Evolutionary conservation across 2,329 filamentous ascomycete genomes (phyloP), one percentile per base, ranked within the genome.

Genomic region (Ophiognomonia clavigignenti-juglandacearum): DNA sequence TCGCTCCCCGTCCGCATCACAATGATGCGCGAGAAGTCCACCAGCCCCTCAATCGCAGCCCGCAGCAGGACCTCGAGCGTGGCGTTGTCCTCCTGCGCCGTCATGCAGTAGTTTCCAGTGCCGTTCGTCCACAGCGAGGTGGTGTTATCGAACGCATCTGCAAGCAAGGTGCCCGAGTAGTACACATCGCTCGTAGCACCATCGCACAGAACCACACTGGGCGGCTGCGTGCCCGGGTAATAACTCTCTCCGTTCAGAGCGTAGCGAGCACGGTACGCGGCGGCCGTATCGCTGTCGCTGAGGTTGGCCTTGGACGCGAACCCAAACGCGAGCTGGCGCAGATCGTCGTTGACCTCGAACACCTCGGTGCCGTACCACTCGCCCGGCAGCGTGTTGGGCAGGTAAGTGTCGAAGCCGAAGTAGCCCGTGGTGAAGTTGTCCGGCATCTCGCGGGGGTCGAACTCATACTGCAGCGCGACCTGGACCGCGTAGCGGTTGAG

Each of bases 381-480:
- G 37, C 59, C 62, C 0, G 83, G 83, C 52, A 83, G 83, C 38
- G 80, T 61, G 37, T 72, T 63, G 0, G 84, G 81, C 6, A 60
- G 55, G 20, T 70, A 61, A 19, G 74, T 70, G 14, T 83, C 85
- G 57, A 80, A 82, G 1, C 83, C 76, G 24, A 89, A 71, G 61
- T 89, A 89, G 5, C 85, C 84, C 0, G 83, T 85, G 1, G 74
- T 68, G 64, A 75, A 88, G 61, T 82, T 82, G 2, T 60, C 59
- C 0, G 84, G 82, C 27, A 87, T 77, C 51, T 88, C 84, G 27
- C 85, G 77, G 1, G 77, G 68, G 56, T 89, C 85, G 51, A 90
- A 78, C 63, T 90, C 86, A 54, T 88, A 86, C 62, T 90, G 85
- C 44, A 89, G 69, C 0, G 82, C 85, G 3, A 88, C 84, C 59